These are phyloP conservation scores for Zygoascus sp. DNA, from an alignment of 1,139 yeast species.

Conservation along the genomic window DNA sequence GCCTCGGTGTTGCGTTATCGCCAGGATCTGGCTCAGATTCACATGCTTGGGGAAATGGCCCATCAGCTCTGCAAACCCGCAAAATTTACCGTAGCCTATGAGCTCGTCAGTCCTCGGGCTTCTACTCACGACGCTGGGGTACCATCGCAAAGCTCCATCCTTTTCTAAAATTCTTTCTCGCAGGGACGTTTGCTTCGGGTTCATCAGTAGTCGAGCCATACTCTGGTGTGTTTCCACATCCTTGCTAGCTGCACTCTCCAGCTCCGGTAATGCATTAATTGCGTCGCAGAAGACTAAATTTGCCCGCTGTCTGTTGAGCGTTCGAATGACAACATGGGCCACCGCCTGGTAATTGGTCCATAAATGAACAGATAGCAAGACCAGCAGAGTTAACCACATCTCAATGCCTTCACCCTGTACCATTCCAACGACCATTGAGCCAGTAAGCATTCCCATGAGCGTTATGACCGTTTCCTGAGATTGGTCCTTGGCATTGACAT, in stretches of 20 bases:
- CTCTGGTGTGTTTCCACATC: constrained; percentile 22
- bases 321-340: constrained; percentile 31
- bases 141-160: constrained; percentile 32
- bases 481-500: constrained; percentile 39
- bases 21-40: constrained; percentile 17
- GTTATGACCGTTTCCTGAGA: constrained; percentile 39
- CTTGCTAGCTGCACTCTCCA: constrained; percentile 21
- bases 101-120: constrained; percentile 14
- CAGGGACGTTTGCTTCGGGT: constrained; percentile 28
- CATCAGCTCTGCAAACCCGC: constrained; percentile 21
- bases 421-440: constrained; percentile 33
- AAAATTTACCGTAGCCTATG: constrained; percentile 25
- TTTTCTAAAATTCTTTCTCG: constrained; percentile 33
- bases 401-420: constrained; percentile 32
- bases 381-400: constrained; percentile 31
- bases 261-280: constrained; percentile 26
- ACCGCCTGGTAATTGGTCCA: constrained; percentile 38
- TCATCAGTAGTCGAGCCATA: constrained; percentile 26
- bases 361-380: constrained; percentile 32
- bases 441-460: constrained; percentile 37
- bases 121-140: constrained; percentile 14
- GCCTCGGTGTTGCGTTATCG: constrained; percentile 15
- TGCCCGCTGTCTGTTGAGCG: constrained; percentile 36
- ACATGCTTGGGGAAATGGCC: constrained; percentile 6
- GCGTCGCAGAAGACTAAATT: constrained; percentile 34